Percentiles rank a stretch among this genome's conserved stretches.
phyloP scores from a whole-genome alignment of 2,329 filamentous ascomycete species.

The Hymenoscyphus fraxineus region DNA sequence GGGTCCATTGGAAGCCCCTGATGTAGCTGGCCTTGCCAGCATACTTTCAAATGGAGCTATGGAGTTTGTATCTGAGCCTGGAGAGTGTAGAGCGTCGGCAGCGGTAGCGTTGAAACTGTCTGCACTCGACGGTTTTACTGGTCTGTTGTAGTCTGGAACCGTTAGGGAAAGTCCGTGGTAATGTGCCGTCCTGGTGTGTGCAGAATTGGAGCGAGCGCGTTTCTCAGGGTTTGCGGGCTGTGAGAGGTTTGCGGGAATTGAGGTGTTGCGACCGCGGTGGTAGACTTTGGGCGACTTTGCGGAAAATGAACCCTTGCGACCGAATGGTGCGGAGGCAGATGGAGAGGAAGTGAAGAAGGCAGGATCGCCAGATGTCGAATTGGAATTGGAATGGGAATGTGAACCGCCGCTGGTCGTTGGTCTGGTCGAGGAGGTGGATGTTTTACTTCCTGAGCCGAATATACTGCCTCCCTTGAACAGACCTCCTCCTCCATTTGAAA shows the following conservation, averaged over 20 bases:
- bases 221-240: conserved; percentile 18
- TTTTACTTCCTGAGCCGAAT: conserved; percentile 27
- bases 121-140: conserved; percentile 15
- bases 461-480: conserved; percentile 22
- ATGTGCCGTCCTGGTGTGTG: conserved; percentile 18
- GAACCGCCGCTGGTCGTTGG: conserved; percentile 31
- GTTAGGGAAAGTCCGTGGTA: conserved; percentile 3
- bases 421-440: conserved; percentile 26
- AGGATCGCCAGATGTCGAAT: conserved; percentile 21
- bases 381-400: conserved; percentile 6
- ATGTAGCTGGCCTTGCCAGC: conserved; percentile 31
- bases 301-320: conserved; percentile 33
- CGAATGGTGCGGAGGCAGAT: conserved; percentile 42
- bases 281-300: conserved; percentile 25
- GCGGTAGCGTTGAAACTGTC: conserved; percentile 25
- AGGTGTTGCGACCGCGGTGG: conserved; percentile 40
- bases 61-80: conserved; percentile 22
- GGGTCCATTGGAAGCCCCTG: conserved; percentile 18
- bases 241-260: conserved; percentile 15
- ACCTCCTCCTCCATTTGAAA: conserved; percentile 14
- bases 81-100: conserved; percentile 17
- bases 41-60: conserved; percentile 32
- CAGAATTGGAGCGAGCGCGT: conserved; percentile 18
- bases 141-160: conserved; percentile 10
- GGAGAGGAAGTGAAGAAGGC: conserved; percentile 44